Base-by-base conservation (phyloP, 129 eudicot species). In the Artemisia tridentata region DNA sequence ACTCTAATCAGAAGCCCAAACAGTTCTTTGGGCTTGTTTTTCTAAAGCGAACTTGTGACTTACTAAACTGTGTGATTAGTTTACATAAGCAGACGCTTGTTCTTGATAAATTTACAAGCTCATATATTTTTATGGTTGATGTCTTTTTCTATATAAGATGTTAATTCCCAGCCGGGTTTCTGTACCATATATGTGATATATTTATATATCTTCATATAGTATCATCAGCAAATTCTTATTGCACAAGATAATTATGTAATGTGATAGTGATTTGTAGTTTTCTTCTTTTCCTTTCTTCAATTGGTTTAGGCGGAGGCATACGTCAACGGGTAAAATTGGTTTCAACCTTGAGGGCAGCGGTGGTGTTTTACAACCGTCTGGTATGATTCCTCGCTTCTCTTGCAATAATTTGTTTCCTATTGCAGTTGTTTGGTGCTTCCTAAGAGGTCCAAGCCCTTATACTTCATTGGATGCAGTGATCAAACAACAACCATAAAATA, bases 261-360 rank as follows among this genome's bases (percentile, higher is more conserved):
- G 41, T 74, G 83, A 74, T 74, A 3, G 55, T 74, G 63, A 74
- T 62, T 21, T 13, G 45, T 55, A 56, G 78, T 78, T 73, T 78
- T 65, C 57, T 61, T 75, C 49, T 65, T 61, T 49, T 57, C 57
- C 68, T 79, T 59, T 48, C 59, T 74, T 63, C 49, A 68, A 61
- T 76, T 78, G 62, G 67, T 83, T 78, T 71, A 80, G 68, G 82
- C 75, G 80, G 85, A 88, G 85, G 88, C 50, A 49, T 73, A 77
- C 60, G 27, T 56, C 75, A 45, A 86, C 61, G 80, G 84, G 55
- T 80, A 50, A 48, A 71, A 71, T 58, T 76, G 69, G 72, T 75
- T 79, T 53, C 77, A 73, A 75, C 73, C 41, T 79, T 73, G 14
- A 64, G 70, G 69, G 79, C 66, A 74, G 63, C 68, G 10, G 21